Evolutionary conservation across 1,284 basidiomycete genomes (phyloP).

Genomic region (Rhodotorula sp.): DNA sequence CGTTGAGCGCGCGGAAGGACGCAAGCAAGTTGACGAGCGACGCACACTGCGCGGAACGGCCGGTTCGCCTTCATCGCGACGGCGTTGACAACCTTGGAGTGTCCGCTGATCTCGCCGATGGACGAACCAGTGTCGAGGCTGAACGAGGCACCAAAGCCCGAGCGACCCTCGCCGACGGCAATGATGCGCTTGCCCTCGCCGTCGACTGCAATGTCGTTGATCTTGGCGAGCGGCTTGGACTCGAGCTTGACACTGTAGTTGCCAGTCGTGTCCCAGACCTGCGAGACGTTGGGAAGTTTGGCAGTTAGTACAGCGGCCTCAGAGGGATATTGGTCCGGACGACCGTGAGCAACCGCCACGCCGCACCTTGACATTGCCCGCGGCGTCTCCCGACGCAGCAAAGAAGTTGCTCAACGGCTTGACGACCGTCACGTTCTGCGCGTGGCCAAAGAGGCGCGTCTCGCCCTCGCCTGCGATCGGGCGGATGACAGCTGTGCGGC

Average conservation of each 20-base stretch:
- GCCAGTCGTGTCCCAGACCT: constrained; percentile 88
- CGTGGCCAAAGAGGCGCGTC: constrained; percentile 17
- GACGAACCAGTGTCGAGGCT: constrained; percentile 74
- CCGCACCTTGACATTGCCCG: constrained; percentile 57
- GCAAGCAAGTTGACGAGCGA: background rate
- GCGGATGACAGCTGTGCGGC: constrained; percentile 32
- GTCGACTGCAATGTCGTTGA: constrained; percentile 96
- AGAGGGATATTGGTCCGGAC: background rate
- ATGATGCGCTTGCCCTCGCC: constrained; percentile 94
- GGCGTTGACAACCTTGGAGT: constrained; percentile 90
- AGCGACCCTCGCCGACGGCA: constrained; percentile 83
- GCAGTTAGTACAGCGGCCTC: background rate
- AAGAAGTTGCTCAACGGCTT: constrained; percentile 31
- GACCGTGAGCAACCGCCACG: background rate
- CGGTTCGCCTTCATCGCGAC: constrained; percentile 86
- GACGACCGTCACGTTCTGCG: constrained; percentile 24
- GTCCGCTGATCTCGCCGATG: constrained; percentile 90
- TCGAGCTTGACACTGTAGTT: constrained; percentile 84
- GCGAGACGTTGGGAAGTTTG: background rate
- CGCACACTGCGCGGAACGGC: constrained; percentile 80
- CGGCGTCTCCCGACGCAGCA: constrained; percentile 74
- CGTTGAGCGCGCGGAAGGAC: constrained; percentile 50
- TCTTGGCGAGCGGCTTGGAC: constrained; percentile 72
- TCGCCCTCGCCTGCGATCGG: constrained; percentile 4
- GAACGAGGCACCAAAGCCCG: constrained; percentile 79